Evolutionary conservation across 805 yeast genomes (phyloP), one percentile per base, ranked within the genome.

Genomic region (Spathaspora passalidarum): DNA sequence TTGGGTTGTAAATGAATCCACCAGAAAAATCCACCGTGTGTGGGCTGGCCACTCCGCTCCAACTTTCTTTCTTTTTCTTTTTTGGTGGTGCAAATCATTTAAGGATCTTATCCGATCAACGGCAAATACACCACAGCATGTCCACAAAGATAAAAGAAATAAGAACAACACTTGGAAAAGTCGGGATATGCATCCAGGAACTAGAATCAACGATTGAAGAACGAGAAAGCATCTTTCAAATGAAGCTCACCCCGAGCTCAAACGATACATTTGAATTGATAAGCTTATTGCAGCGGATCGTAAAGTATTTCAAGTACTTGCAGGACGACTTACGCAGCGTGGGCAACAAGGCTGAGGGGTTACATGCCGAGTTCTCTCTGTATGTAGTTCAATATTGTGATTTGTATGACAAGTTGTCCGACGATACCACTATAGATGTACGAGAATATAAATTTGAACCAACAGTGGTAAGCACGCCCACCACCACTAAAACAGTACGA

Each of bases 231-330:
- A 46, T 65, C 3, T 45, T 48, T 5, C 56, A 61, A 13, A 59
- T 72, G 32, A 52, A 60, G 25, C 60, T 71, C 26, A 55, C 66
- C 19, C 77, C 77, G 3, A 67, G 73, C 6, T 46, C 63, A 11
- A 62, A 68, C 36, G 76, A 72, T 47, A 69, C 67, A 45, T 59
- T 57, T 50, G 76, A 69, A 38, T 45, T 72, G 19, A 60, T 67
- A 25, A 59, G 51, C 36, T 54, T 56, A 32, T 56, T 72, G 38
- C 53, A 56, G 22, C 60, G 61, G 48, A 51, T 62, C 29, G 46
- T 53, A 38, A 56, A 67, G 43, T 56, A 58, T 37, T 54, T 71
- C 29, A 54, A 46, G 20, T 67, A 61, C 44, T 49, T 67, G 19
- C 62, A 60, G 35, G 61, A 57, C 11, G 75, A 69, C 43, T 45